phyloP scores from a whole-genome alignment of 495 filamentous ascomycete species.

The Neurospora intermedia region DNA sequence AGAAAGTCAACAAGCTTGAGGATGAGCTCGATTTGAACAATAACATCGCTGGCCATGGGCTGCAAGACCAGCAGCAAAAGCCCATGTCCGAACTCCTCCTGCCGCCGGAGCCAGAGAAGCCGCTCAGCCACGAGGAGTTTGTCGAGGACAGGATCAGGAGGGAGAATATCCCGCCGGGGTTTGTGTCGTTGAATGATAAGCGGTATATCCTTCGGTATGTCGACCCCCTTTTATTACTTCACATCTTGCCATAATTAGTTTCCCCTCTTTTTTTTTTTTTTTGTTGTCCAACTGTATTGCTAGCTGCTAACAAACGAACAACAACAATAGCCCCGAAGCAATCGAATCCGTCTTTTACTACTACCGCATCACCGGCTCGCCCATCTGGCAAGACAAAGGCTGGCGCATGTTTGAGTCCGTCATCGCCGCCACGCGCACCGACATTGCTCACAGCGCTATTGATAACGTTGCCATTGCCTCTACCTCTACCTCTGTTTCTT shows the following conservation, averaged over 20 bases:
- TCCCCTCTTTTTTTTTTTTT: no score
- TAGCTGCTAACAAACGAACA: no score
- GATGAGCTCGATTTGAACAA: constrained; percentile 13
- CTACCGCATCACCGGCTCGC: constrained; percentile 81
- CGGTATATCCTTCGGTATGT: constrained; percentile 68
- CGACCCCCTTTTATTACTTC: no score
- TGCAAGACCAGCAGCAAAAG: constrained; percentile 13
- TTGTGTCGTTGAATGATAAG: constrained; percentile 44
- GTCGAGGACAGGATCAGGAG: constrained; percentile 46
- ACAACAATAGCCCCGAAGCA: constrained; percentile 82
- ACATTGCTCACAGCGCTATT: constrained; percentile 62
- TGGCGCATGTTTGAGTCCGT: constrained; percentile 86
- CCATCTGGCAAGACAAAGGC: constrained; percentile 69
- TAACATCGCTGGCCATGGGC: constrained; percentile 2
- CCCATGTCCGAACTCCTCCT: constrained; percentile 12
- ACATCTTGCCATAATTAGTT: no score
- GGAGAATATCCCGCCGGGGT: constrained; percentile 58
- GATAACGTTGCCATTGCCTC: constrained; percentile 43
- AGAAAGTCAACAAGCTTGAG: constrained; percentile 6
- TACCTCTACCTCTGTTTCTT: constrained; percentile 17
- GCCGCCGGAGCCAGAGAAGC: constrained; percentile 24
- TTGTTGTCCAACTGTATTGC: no score
- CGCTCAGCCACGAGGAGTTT: constrained; percentile 53
- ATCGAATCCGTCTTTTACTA: constrained; percentile 95
- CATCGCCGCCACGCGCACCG: constrained; percentile 51